A percentile compares a stretch with the other conserved stretches of the same genome.
These are phyloP conservation scores for Diaporthe vexans DNA, from an alignment of 2,329 filamentous ascomycete species.

Conservation along the genomic window DNA sequence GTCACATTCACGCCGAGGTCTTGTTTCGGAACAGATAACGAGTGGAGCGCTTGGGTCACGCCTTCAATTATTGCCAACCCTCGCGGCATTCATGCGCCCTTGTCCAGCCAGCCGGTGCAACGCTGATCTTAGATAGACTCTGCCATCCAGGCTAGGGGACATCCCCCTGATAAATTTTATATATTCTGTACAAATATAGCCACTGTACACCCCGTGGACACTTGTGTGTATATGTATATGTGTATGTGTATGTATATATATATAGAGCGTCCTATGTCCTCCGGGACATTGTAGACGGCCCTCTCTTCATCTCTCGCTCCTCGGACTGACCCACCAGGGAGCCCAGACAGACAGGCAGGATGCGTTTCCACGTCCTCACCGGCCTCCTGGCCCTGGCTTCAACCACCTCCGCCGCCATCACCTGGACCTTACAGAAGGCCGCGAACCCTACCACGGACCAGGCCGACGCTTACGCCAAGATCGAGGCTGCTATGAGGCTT, in stretches of 20 bases:
- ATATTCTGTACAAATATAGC: background rate
- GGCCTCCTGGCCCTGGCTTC: constrained; percentile 49
- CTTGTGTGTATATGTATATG: background rate
- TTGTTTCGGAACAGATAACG: constrained; percentile 12
- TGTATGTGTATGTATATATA: background rate
- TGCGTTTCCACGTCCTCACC: constrained; percentile 52
- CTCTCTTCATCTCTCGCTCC: background rate
- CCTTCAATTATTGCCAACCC: background rate
- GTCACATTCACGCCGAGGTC: background rate
- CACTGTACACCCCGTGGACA: background rate
- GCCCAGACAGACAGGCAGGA: constrained; percentile 43
- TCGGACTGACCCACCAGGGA: background rate
- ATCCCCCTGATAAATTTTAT: background rate
- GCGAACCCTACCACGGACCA: constrained; percentile 59
- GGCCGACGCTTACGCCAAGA: constrained; percentile 58
- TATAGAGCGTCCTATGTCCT: too few relatives aligned
- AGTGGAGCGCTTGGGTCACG: constrained; percentile 9
- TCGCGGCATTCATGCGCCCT: background rate
- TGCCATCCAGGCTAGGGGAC: background rate
- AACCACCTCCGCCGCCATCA: constrained; percentile 54
- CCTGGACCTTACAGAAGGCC: constrained; percentile 54
- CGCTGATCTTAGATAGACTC: background rate
- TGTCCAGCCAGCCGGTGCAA: background rate
- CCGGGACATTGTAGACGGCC: too few relatives aligned
- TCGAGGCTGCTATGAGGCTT: constrained; percentile 57